Evolutionary conservation across 768 basidiomycete genomes (phyloP), one percentile per base, ranked within the genome.

Genomic region (Amanita pseudoporphyria): DNA sequence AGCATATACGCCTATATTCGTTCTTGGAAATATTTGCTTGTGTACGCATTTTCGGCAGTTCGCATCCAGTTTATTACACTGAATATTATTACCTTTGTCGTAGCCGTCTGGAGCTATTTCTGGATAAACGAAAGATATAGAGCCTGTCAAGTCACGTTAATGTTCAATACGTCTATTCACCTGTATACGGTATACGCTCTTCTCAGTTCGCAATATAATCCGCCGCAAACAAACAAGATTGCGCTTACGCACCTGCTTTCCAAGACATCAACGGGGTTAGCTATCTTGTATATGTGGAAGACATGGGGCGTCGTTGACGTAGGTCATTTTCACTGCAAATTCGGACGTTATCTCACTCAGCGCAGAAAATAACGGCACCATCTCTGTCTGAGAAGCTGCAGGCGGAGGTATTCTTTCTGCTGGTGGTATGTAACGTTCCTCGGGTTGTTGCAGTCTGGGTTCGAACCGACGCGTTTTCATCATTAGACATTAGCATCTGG

Each of bases 231-330:
- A 60, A 65, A 1, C 58, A 53, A 5, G 45, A 62, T 26, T 64
- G 68, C 45, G 48, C 53, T 9, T 39, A 70, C 70, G 12, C 70
- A 71, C 51, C 52, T 70, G n/a, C 67, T 71, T 42, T 67, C 67
- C 38, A 74, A 73, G 53, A 67, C 69, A 3, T 64, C 64, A 40
- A 59, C 66, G 1, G 73, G 71, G 0, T 59, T 73, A 24, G 65
- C 64, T 9, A 55, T 71, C 3, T 53, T 67, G 40, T 61, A 58
- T 35, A 45, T 64, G 49, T 66, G 65, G 63, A 64, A 55, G 41
- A 60, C 58, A 3, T 67, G 64, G 61, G 62, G 61, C 6, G 47
- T 58, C 3, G 52, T 67, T 40, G 60, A 64, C 26, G 65, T 68
- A 57, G n/a, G 52, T 39, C 6, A 10, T 13, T 9, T 36, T 47